These are phyloP conservation scores for Trichoderma atroviride DNA, from an alignment of 2,329 filamentous ascomycete species.

Conservation along the genomic window DNA sequence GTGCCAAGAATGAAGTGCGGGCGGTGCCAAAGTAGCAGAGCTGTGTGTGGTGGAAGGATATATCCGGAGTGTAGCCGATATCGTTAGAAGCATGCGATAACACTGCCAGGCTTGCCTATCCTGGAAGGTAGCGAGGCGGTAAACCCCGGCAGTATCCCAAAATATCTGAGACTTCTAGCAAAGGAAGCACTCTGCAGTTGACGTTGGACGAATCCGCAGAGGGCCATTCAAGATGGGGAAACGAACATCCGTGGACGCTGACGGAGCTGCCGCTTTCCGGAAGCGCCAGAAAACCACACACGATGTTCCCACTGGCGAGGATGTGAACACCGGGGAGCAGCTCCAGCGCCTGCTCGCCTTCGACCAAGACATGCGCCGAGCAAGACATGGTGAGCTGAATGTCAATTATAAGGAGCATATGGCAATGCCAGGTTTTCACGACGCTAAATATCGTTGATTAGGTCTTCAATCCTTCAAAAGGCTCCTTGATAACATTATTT, in stretches of 20 bases:
- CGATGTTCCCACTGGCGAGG: conserved; percentile 61
- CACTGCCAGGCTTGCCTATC: conserved; percentile 25
- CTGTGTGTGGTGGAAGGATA: background rate
- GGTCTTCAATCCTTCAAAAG: conserved; percentile 70
- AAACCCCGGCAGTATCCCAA: conserved; percentile 41
- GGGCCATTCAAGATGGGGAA: conserved; percentile 47
- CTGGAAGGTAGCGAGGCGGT: conserved; percentile 39
- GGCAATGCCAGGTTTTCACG: too few relatives aligned
- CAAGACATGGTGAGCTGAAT: conserved; percentile 61
- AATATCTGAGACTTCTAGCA: conserved; percentile 35
- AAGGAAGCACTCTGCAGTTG: conserved; percentile 25
- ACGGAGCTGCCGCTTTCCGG: conserved; percentile 47
- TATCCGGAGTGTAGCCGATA: background rate
- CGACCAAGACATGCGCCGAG: conserved; percentile 67
- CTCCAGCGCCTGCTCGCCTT: conserved; percentile 70
- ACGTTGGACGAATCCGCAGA: conserved; percentile 11
- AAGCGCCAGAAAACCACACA: conserved; percentile 62
- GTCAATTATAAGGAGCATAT: background rate
- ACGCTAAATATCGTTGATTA: conserved; percentile 35
- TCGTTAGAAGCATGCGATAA: conserved; percentile 4
- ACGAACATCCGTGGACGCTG: conserved; percentile 44
- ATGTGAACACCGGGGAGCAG: conserved; percentile 66
- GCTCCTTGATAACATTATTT: conserved; percentile 68
- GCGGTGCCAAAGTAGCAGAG: background rate
- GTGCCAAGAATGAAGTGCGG: background rate